Base-by-base conservation (phyloP, 1,284 basidiomycete species). In the Tausonia pullulans region DNA sequence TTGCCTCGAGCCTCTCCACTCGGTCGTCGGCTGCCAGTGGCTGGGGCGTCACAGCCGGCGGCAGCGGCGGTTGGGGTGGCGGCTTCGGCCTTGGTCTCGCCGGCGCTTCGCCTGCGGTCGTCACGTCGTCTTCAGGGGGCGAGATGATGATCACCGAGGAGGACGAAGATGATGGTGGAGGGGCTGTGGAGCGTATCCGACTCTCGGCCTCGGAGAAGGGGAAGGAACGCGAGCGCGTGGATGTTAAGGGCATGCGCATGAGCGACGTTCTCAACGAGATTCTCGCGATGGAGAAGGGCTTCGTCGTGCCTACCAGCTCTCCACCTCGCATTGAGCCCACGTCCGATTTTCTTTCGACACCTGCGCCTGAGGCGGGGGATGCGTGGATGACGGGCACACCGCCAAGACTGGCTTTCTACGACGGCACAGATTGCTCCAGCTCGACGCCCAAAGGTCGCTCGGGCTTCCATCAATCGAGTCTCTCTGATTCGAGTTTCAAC, bases 261-360 rank as follows among this genome's bases (percentile, higher is more conserved):
- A 66, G 71, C 44, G 74, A 74, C 64, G 73, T 75, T 5, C 69
- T 78, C 14, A 75, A 78, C 59, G 75, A 76, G 68, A 76, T 78
- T 62, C 73, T 78, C 45, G 70, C 69, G 67, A 76, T 78, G 75
- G 76, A 78, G 64, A 70, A 75, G 62, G 72, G 68, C 3, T 77
- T 76, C 68, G 57, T 69, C 11, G 68, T 76, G 27, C 27, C 27
- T 27, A 27, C 27, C 27, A 27, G 27, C 27, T 27, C 27, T 27
- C 27, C 27, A 27, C 27, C 27, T 27, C 27, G 27, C 27, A 27
- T 27, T 27, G 27, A 27, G 27, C 27, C 27, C 27, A 27, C 27
- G 27, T 27, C 27, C 27, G 27, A 2, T 1, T 27, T 27, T 27
- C 27, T 27, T 27, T 27, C 27, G 27, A 27, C 27, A 27, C 27